Evolutionary conservation across 352 stramenopile species (phyloP), one percentile per base, ranked within the genome.

Genomic region (Pythium oligandrum): DNA sequence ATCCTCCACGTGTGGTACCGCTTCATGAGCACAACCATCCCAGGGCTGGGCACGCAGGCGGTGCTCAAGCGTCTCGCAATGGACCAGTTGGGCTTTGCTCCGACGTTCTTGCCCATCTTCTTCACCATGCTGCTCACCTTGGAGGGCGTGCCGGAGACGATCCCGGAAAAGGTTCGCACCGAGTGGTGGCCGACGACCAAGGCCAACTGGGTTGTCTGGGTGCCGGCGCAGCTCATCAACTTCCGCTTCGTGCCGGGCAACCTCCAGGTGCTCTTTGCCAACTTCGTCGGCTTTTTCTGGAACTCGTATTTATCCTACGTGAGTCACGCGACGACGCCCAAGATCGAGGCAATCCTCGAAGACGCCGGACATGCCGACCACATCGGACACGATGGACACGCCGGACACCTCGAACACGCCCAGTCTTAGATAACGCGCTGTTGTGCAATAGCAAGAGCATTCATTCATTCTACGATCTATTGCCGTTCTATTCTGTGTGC

Each of bases 251-350:
- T 93, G 45, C 78, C 78, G 1, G 74, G 68, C 4, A 72, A 69
- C 10, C 78, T 93, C 40, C 83, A 91, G 57, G 83, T 93, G 62
- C 77, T 93, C 9, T 93, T 93, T 52, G 70, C 83, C 51, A 93
- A 93, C 60, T 71, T 89, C 45, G 51, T 93, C 30, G 83, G 83
- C 17, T 66, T 93, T 42, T 69, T 90, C 44, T 93, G 83, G 83
- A 93, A 93, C 71, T 68, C 75, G 43, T 93, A 93, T 55, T 59
- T 93, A 35, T 93, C 83, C 44, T 87, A 78, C 50, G 68, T 89
- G 48, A 89, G 83, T 60, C 81, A 93, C 63, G 34, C 46, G 6
- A 43, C 11, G 31, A 31, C 51, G 33, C 10, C 26, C 30, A 26
- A 51, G 26, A 32, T 6, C 7, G 44, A 10, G 2, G 26, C 43